Base-by-base conservation (phyloP, 2,329 filamentous ascomycete species). In the Cordyceps pruinosa region DNA sequence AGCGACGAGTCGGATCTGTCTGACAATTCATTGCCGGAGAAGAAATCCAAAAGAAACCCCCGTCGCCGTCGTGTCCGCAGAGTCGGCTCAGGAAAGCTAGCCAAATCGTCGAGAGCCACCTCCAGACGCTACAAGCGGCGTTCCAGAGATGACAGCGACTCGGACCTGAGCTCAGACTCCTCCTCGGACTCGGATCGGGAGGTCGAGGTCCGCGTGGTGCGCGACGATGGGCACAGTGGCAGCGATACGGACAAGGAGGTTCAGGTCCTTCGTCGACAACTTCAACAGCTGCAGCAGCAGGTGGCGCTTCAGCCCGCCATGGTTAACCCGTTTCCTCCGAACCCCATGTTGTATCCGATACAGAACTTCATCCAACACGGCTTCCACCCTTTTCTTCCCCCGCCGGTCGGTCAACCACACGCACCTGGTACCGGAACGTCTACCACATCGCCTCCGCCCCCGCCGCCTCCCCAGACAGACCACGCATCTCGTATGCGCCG, bases 201-300 rank as follows among this genome's bases (percentile, higher is more conserved):
- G 3, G 48, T 46, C 37, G 60, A 65, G 17, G 30, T 58, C 19
- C 58, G 60, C 2, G 58, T 59, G 9, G 59, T 58, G 17, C 46
- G 44, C 17, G 59, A 59, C 1, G 45, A 61, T 30, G 63, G 65
- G 51, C 59, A 56, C 55, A 66, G 50, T 53, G 37, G 30, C n/a
- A 58, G 52, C 13, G 50, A 42, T 1, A 58, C 37, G 13, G 53
- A 58, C 26, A 41, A 25, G 17, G 42, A 58, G 17, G 25, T 46
- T 45, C 30, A 62, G 13, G 61, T 63, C 5, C 60, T 73, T 21
- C 59, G 65, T 49, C 57, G 60, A 8, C 69, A 73, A 5, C 59
- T 71, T 19, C 62, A 66, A 23, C 58, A 66, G n/a, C 62, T 72
- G 49, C 61, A 65, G 41, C 60, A 66, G 15, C 66, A 67, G 28